Base-by-base conservation (phyloP, 208 protist species). In the Wallacemonas sp. region DNA sequence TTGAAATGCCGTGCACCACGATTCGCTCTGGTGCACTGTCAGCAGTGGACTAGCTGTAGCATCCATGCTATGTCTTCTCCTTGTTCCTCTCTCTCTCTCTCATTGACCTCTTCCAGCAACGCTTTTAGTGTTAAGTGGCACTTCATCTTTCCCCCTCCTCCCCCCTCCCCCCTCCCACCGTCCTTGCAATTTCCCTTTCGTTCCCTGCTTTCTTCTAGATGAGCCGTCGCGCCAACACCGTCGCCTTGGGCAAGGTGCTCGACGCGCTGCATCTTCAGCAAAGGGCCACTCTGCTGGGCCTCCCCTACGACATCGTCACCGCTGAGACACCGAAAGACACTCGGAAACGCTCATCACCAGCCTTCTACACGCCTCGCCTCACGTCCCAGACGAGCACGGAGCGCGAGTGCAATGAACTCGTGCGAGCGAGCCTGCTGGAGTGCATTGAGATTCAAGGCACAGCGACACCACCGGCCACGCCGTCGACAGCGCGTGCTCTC, bases 221-320 rank as follows among this genome's bases (percentile, higher is more conserved):
- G 80, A 69, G 64, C 21, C 84, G 74, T 23, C 68, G 61, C 26
- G 19, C 80, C 3, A 73, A 78, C 57, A 54, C 58, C 19, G 41
- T 46, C 6, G 74, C 76, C 17, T 62, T 81, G 27, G 43, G 64
- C 4, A 72, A 73, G 21, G 68, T 90, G 30, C 72, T 90, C 32
- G 84, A 90, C 55, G 71, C 84, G 12, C 54, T 82, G n/a, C 74
- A 76, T 39, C 19, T 83, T 12, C 71, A 74, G 34, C 62, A 73
- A 44, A 67, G 62, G 39, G 65, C 21, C 26, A 58, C 58, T 36
- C 21, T 69, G 11, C 57, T 72, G 32, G 61, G 68, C 17, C 61
- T 83, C 6, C 72, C 72, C 21, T 73, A 71, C 65, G 68, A 81
- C 49, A 21, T 57, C 17, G n/a, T 19, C 43, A 9, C 32, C 3